These are phyloP conservation scores for Apiotrichum laibachii DNA, from an alignment of 1,284 basidiomycete species.

Conservation along the genomic window DNA sequence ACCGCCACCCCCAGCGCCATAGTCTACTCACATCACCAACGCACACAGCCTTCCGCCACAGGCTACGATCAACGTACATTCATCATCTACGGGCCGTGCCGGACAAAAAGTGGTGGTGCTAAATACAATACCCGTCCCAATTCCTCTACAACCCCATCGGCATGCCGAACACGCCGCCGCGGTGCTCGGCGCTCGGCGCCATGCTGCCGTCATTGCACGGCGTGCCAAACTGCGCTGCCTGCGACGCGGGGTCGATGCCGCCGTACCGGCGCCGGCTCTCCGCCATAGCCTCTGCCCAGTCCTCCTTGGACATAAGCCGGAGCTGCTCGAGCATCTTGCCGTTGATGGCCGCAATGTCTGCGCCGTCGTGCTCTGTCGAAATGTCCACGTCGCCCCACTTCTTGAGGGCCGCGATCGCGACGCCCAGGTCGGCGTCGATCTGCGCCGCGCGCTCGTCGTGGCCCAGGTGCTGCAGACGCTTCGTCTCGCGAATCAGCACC, in stretches of 20 bases:
- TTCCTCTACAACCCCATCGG: no score
- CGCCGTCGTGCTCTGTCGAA: slow-evolving; percentile 21
- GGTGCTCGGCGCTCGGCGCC: neutral
- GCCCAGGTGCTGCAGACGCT: slow-evolving; percentile 21
- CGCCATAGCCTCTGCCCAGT: slow-evolving; percentile 28
- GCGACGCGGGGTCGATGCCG: slow-evolving; percentile 5
- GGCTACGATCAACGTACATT: no score
- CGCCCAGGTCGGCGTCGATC: slow-evolving; percentile 32
- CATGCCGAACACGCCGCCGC: neutral
- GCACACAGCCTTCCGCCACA: no score
- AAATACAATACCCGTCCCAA: no score
- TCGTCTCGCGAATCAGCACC: slow-evolving; percentile 31
- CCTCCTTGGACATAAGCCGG: slow-evolving; percentile 21
- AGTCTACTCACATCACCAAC: no score
- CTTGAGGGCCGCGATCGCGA: slow-evolving; percentile 28
- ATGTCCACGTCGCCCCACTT: slow-evolving; percentile 29
- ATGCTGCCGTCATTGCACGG: neutral
- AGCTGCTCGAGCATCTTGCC: slow-evolving; percentile 32
- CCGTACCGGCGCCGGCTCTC: slow-evolving; percentile 23
- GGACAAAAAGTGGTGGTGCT: no score
- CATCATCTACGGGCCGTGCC: no score
- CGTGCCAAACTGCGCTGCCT: neutral
- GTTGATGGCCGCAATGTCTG: slow-evolving; percentile 32
- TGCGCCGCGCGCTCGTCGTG: slow-evolving; percentile 18
- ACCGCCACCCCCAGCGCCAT: no score